Conservation (phyloP, 164 flowering plant genomes). For the Aristolochia fimbriata region DNA sequence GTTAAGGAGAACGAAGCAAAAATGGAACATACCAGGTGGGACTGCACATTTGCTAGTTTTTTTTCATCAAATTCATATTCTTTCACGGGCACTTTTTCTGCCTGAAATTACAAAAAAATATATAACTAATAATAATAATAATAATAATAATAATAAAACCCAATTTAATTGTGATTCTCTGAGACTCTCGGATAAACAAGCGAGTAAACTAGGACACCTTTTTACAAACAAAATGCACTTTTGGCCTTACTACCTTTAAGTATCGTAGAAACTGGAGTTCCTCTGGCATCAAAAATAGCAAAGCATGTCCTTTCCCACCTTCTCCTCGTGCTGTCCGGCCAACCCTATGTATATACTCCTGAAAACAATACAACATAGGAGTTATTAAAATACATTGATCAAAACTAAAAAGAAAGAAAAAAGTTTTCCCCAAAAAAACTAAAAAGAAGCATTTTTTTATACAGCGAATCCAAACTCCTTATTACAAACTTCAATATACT, state of each 20-base stretch:
- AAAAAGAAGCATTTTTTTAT: no score
- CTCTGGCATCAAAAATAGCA: conserved; percentile 82
- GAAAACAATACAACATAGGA: conserved; percentile 5
- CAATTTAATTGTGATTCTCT: no score
- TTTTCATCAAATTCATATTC: conserved; percentile 62
- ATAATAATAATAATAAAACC: background rate
- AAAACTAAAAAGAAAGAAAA: no score
- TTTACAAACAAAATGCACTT: background rate
- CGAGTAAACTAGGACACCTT: background rate
- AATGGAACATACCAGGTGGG: conserved; percentile 51
- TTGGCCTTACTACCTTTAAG: conserved; percentile 50
- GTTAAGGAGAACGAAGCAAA: background rate
- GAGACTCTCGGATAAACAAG: no score
- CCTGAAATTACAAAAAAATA: conserved; percentile 28
- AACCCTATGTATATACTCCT: conserved; percentile 97
- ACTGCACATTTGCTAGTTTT: conserved; percentile 72
- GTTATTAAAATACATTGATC: no score
- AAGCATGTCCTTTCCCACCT: conserved; percentile 80
- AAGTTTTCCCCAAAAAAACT: no score
- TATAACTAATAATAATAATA: background rate
- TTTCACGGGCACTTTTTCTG: conserved; percentile 76
- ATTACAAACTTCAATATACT: no score
- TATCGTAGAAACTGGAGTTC: conserved; percentile 76
- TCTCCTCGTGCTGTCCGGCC: conserved; percentile 99
- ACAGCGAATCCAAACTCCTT: no score